Conservation (phyloP, 2,329 filamentous ascomycete species). For the Talaromyces rugulosus region DNA sequence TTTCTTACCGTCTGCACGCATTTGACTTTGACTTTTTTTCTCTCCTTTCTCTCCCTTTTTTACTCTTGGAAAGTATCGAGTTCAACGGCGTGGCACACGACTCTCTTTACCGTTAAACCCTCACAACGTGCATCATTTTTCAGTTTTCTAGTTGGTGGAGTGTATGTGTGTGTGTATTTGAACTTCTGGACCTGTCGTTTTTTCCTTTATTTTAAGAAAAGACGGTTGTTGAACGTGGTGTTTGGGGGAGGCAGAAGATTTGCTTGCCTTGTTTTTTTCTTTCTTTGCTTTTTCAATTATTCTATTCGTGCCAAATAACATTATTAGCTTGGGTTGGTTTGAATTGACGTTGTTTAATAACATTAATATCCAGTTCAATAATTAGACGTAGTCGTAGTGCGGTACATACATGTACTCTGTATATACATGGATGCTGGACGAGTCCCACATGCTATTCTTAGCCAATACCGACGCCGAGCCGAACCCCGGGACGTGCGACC, state of each 20-base stretch:
- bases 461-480: background rate
- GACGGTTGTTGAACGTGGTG: background rate
- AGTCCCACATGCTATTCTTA: background rate
- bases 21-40: background rate
- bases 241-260: background rate
- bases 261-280: background rate
- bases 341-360: background rate
- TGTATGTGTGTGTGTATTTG: background rate
- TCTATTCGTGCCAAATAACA: background rate
- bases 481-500: too few species aligned
- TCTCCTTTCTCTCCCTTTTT: slow-evolving; percentile 1
- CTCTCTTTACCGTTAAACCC: slow-evolving; percentile 1
- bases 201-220: background rate
- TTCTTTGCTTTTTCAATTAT: background rate
- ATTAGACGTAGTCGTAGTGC: too few species aligned
- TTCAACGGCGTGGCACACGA: slow-evolving; percentile 7
- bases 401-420: too few species aligned
- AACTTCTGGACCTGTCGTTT: background rate
- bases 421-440: background rate
- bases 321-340: background rate
- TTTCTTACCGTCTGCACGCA: slow-evolving; percentile 18
- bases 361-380: too few species aligned
- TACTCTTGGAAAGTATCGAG: slow-evolving; percentile 6
- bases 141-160: background rate
- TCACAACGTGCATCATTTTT: slow-evolving; percentile 1